Conservation (phyloP, 345 rosid species). For the Bruguiera gymnorhiza region DNA sequence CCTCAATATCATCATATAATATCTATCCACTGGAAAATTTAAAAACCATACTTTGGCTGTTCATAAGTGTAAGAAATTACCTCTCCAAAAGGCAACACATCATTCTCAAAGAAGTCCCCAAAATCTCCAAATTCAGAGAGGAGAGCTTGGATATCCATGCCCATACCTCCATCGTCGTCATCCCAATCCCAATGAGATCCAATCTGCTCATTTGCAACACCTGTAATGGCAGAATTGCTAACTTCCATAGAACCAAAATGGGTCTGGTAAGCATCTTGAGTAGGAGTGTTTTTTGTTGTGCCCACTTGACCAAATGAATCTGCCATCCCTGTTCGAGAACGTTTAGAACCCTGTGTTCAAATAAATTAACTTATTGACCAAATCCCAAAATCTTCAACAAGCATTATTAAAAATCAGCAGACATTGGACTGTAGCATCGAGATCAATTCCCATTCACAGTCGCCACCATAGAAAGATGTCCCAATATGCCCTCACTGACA, state of each 20-base stretch:
- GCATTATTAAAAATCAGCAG: background rate
- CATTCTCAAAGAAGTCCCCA: constrained; percentile 95
- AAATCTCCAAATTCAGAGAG: constrained; percentile 99
- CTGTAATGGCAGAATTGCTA: constrained; percentile 55
- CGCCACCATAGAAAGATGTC: constrained; percentile 1
- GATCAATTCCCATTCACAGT: background rate
- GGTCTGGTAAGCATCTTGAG: constrained; percentile 48
- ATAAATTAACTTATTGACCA: background rate
- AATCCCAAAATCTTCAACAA: background rate
- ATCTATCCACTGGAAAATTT: no score
- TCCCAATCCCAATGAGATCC: constrained; percentile 91
- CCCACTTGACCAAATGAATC: constrained; percentile 70
- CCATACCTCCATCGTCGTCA: constrained; percentile 82
- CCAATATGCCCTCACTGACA: background rate
- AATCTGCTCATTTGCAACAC: constrained; percentile 60
- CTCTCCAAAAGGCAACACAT: constrained; percentile 95
- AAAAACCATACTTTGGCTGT: background rate
- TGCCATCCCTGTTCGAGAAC: constrained; percentile 62
- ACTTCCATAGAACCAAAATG: constrained; percentile 55
- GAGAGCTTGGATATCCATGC: constrained; percentile 91
- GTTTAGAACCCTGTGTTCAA: constrained; percentile 74
- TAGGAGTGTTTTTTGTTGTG: constrained; percentile 38
- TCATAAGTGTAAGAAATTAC: constrained; percentile 37
- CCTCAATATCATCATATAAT: no score
- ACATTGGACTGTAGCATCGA: background rate